Evolutionary conservation across 2,329 filamentous ascomycete species (phyloP), one percentile per base, ranked within the genome.

Genomic region (Exophiala xenobiotica): DNA sequence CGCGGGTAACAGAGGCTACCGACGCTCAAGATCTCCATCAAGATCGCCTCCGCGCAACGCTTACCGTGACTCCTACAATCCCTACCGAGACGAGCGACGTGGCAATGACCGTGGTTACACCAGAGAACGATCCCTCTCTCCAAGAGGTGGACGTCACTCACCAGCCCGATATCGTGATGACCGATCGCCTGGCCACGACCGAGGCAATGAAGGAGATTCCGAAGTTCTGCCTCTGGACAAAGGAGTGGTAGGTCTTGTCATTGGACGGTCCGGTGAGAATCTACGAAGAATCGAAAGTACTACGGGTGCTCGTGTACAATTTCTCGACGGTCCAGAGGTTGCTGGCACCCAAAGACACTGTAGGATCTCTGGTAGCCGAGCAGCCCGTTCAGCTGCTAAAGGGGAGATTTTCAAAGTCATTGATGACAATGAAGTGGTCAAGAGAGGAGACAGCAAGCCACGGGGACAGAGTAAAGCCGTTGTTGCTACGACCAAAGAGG

Each of bases 221-320:
- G 90, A 96, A 72, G 87, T 86, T 19, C 90, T 96, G 60, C 81
- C 87, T 63, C 90, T 96, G 64, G 90, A 95, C 66, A 90, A 88
- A 18, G 88, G 84, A 63, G 78, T 95, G 41, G 90, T 96, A 45
- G 90, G 90, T 35, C 77, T 96, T 26, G 95, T 96, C 64, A 96
- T 96, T 65, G 90, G 90, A 46, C 83, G 90, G 54, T 87, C 91
- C 65, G 90, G 90, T 60, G 91, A 96, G 72, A 96, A 95, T 62
- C 75, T 96, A 37, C 80, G 89, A 60, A 85, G 88, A 52, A 89
- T 96, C 59, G 91, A 96, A 70, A 77, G 81, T 39, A 89, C 95
- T 62, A 90, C 86, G 41, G 83, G 83, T 47, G 91, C 90, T 62
- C 80, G 90, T 53, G 90, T 96, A 20, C 90, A 96, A 70, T 96